These are phyloP conservation scores for Diplodia seriata DNA, from an alignment of 2,329 filamentous ascomycete species.

Conservation along the genomic window DNA sequence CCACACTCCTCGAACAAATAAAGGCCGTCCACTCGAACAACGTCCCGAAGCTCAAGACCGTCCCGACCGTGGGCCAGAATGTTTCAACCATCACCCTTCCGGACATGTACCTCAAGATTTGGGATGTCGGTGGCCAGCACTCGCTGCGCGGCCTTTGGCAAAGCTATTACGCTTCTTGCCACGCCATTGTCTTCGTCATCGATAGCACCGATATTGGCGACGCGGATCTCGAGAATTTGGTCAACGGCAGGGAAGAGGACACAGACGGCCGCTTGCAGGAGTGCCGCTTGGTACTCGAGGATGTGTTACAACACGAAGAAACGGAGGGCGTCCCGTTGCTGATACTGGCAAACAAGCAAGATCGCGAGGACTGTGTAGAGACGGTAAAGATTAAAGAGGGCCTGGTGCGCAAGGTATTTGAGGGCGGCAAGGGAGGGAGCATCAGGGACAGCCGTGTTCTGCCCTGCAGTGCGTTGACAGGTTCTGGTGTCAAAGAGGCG, in stretches of 20 bases:
- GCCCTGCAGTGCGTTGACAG: conserved; percentile 88
- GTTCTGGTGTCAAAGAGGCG: conserved; percentile 83
- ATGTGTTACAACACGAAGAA: conserved; percentile 84
- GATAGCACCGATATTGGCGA: conserved; percentile 94
- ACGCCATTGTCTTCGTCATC: conserved; percentile 97
- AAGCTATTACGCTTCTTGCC: conserved; percentile 90
- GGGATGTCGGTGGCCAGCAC: conserved; percentile 96
- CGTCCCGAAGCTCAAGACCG: conserved; percentile 78
- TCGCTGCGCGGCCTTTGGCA: conserved; percentile 91
- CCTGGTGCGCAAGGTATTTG: conserved; percentile 91
- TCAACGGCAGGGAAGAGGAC: conserved; percentile 35
- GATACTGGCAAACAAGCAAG: conserved; percentile 96
- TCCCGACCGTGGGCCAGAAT: conserved; percentile 97
- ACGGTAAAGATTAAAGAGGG: conserved; percentile 98
- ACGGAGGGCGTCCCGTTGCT: conserved; percentile 90
- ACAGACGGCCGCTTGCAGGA: conserved; percentile 74
- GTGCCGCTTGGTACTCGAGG: conserved; percentile 87
- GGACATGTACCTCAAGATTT: conserved; percentile 97
- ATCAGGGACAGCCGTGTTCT: conserved; percentile 91
- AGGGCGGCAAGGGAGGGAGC: conserved; percentile 85
- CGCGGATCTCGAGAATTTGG: conserved; percentile 67
- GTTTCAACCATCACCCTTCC: conserved; percentile 88
- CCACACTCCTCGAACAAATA: conserved; percentile 95
- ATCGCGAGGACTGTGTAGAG: conserved; percentile 95
- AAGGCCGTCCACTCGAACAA: conserved; percentile 80